These are phyloP conservation scores for Rhodotorula sp. DNA, from an alignment of 1,284 basidiomycete species.

Conservation along the genomic window DNA sequence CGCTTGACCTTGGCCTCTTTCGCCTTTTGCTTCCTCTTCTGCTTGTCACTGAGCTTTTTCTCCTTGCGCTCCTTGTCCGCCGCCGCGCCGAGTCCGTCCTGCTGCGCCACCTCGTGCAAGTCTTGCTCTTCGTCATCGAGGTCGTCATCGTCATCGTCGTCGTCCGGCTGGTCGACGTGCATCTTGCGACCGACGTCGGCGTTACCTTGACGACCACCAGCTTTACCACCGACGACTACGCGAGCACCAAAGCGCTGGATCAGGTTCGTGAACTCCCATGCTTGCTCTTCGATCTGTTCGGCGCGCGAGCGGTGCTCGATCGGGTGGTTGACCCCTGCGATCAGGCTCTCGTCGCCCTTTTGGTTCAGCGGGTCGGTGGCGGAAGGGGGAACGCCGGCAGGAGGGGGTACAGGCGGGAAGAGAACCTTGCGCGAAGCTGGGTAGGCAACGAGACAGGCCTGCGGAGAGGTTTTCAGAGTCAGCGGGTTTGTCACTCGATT, in stretches of 20 bases:
- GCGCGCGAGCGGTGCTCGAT: constrained; percentile 50
- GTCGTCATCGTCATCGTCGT: constrained; percentile 25
- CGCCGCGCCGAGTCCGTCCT: constrained; percentile 42
- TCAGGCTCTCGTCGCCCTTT: constrained; percentile 51
- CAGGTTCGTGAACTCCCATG: constrained; percentile 52
- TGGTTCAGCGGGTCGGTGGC: constrained; percentile 53
- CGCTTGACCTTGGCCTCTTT: constrained; percentile 51
- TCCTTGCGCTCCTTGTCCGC: constrained; percentile 40
- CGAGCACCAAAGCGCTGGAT: constrained; percentile 50
- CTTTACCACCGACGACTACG: constrained; percentile 46
- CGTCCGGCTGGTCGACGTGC: constrained; percentile 23
- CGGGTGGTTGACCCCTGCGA: constrained; percentile 50
- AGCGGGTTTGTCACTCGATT: not conserved
- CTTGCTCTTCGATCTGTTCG: constrained; percentile 54
- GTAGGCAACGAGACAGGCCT: constrained; percentile 54
- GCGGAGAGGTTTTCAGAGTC: not conserved
- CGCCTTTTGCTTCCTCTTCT: constrained; percentile 49
- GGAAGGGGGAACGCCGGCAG: constrained; percentile 50
- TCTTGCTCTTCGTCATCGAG: constrained; percentile 39
- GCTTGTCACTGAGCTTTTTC: constrained; percentile 45
- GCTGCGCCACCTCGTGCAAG: constrained; percentile 40
- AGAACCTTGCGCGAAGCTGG: constrained; percentile 54
- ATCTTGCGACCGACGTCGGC: constrained; percentile 50
- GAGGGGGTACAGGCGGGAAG: constrained; percentile 53
- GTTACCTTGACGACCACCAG: constrained; percentile 50